Evolutionary conservation across 306 rosid genomes (phyloP), one percentile per base, ranked within the genome.

Genomic region (Acacia acuminata): DNA sequence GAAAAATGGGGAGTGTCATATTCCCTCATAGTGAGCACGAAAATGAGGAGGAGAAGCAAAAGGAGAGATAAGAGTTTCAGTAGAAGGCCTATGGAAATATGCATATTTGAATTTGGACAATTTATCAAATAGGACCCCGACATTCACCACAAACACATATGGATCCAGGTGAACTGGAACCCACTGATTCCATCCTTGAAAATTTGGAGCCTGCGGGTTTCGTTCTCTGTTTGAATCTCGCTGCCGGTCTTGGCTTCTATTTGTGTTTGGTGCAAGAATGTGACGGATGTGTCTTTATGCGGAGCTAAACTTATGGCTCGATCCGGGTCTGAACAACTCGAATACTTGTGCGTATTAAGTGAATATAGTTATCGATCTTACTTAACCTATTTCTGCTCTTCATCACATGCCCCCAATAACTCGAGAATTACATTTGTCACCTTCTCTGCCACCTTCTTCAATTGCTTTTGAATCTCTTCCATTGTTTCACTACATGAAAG

Each of bases 271-370:
- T 91, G 91, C 70, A 94, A 79, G 73, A 93, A 58, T 14, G 98
- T 94, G 25, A 94, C 6, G 19, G 89, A 91, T 0, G 98, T 90
- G 92, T 94, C 98, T 0, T 94, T 94, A 79, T 93, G 98, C 0
- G 92, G 89, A 34, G 91, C 97, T 11, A 94, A 61, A 11, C 97
- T 97, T 90, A 93, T 86, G 69, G 91, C 94, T 20, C 90, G 85
- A 42, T 79, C 78, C 0, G 97, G 97, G 1, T 93, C 94, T 0
- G 97, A 97, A 50, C 97, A 93, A 7, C 79, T 27, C 0, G 97
- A 97, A 85, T 93, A 94, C 30, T 83, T 91, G 56, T 95, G 92
- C 2, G 93, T 76, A 73, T 93, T 98, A 50, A 95, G 16, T 0
- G 92, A 32, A 32, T 92, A 25, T 76, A 7, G 10, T 42, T 72